Conservation (phyloP, 768 basidiomycete species). For the Boletellus emodensis region DNA sequence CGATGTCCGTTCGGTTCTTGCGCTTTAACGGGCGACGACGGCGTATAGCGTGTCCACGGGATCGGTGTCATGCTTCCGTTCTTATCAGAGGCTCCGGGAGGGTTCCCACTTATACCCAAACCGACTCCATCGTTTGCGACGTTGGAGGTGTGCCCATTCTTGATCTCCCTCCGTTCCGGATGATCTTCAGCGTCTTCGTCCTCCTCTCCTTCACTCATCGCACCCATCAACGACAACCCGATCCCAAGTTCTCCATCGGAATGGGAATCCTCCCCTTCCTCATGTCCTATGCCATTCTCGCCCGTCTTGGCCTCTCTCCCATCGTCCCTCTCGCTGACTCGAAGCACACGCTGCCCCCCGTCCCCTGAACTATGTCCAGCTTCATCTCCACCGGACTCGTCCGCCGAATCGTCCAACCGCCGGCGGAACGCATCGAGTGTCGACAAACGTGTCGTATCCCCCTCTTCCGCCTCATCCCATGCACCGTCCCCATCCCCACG, state of each 20-base stretch:
- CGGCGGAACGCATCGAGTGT: slow-evolving; percentile 25
- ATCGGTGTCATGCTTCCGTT: slow-evolving; percentile 13
- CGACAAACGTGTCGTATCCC: slow-evolving; percentile 20
- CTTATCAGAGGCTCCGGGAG: background rate
- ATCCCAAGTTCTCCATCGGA: slow-evolving; percentile 67
- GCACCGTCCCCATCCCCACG: background rate
- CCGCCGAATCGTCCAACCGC: slow-evolving; percentile 9
- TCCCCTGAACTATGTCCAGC: slow-evolving; percentile 3
- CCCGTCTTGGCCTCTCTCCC: background rate
- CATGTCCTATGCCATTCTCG: background rate
- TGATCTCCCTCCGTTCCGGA: slow-evolving; percentile 5
- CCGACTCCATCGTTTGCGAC: slow-evolving; percentile 2
- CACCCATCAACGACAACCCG: slow-evolving; percentile 61
- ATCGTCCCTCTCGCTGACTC: slow-evolving; percentile 4
- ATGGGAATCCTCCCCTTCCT: slow-evolving; percentile 24
- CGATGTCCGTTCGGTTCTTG: background rate
- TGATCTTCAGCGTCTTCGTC: slow-evolving; percentile 12
- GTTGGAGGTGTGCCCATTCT: background rate
- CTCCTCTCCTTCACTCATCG: slow-evolving; percentile 35
- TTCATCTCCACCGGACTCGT: slow-evolving; percentile 1
- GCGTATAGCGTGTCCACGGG: slow-evolving; percentile 30
- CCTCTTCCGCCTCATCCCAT: slow-evolving; percentile 9
- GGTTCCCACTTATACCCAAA: slow-evolving; percentile 2
- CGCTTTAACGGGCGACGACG: slow-evolving; percentile 16
- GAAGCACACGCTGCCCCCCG: slow-evolving; percentile 7